Conservation (phyloP, 306 rosid genomes). For the Cucurbita pepo region DNA sequence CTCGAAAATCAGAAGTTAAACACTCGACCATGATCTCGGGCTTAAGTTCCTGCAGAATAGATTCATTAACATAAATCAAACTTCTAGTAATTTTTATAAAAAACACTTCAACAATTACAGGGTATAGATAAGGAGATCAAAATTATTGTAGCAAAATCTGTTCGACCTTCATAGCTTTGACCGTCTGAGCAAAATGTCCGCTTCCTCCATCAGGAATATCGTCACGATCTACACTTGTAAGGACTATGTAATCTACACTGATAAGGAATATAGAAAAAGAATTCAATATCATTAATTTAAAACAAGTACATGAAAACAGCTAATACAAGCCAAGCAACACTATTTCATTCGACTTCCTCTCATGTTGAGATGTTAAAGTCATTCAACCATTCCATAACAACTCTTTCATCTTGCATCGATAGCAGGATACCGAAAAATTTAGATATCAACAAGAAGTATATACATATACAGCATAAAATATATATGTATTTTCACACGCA, state of each 20-base stretch:
- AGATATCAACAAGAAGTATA: background rate
- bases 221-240: constrained; percentile 94
- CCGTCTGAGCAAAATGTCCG: constrained; percentile 86
- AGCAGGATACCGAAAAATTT: background rate
- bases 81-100: background rate
- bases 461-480: too few species aligned
- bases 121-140: background rate
- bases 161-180: constrained; percentile 70
- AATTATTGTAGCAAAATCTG: constrained; percentile 3
- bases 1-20: constrained; percentile 90
- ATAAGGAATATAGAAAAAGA: background rate
- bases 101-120: background rate
- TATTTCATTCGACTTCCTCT: background rate
- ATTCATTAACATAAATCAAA: background rate
- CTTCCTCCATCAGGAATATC: constrained; percentile 99
- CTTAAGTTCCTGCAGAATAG: constrained; percentile 51
- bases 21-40: constrained; percentile 94
- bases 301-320: background rate
- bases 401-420: background rate
- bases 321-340: background rate
- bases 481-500: too few species aligned
- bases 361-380: background rate
- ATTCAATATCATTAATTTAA: background rate
- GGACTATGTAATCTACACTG: constrained; percentile 78
- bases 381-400: background rate